Evolutionary conservation across 768 basidiomycete species (phyloP).

Genomic region (Lactarius deliciosus): DNA sequence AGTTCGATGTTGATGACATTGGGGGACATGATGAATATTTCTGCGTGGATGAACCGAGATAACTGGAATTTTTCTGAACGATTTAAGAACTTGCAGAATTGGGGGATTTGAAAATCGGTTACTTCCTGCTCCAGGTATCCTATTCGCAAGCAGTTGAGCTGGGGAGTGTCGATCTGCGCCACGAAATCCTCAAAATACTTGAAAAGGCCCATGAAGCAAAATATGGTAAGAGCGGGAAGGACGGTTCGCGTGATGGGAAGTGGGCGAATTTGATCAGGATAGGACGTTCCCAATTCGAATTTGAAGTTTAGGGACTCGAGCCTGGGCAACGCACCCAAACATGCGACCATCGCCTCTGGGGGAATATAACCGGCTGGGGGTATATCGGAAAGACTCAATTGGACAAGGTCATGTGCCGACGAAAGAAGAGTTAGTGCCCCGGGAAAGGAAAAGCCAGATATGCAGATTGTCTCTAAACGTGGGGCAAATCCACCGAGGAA

Average conservation of each 20-base stretch:
- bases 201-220: too few relatives aligned
- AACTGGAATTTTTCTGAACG: not conserved
- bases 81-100: not conserved
- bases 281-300: too few relatives aligned
- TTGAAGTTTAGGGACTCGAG: too few relatives aligned
- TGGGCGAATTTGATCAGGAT: not conserved
- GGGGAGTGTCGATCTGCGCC: too few relatives aligned
- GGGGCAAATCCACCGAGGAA: slow-evolving; percentile 10
- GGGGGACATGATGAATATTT: not conserved
- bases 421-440: not conserved
- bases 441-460: not conserved
- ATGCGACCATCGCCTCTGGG: too few relatives aligned
- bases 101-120: not conserved
- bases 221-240: too few relatives aligned
- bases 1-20: not conserved
- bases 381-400: not conserved
- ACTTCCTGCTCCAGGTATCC: not conserved
- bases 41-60: not conserved
- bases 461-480: not conserved
- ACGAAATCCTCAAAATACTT: too few relatives aligned
- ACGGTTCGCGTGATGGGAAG: too few relatives aligned
- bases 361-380: not conserved
- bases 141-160: not conserved
- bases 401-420: not conserved
- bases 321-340: too few relatives aligned